Evolutionary conservation across 768 basidiomycete genomes (phyloP).

Genomic region (Mycena floridula): DNA sequence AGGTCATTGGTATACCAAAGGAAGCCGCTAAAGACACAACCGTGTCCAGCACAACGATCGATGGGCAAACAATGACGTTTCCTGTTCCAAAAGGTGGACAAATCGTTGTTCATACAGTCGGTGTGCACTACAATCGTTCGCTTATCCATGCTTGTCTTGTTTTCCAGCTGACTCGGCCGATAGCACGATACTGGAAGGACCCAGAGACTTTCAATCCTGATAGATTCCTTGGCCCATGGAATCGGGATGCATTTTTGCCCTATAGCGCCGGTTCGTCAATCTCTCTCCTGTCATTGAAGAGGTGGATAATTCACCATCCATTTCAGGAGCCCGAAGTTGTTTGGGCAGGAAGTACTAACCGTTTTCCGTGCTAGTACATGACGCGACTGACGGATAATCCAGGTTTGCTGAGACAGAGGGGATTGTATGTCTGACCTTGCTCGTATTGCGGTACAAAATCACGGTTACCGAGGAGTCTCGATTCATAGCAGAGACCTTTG

Average conservation of each 20-base stretch:
- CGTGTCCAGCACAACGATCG: conserved; percentile 24
- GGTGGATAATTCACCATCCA: too few species aligned
- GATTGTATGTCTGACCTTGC: conserved; percentile 42
- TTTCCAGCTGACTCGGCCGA: too few species aligned
- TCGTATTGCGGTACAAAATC: conserved; percentile 41
- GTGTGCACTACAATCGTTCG: conserved; percentile 45
- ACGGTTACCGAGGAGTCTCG: conserved; percentile 45
- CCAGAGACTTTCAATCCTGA: conserved; percentile 38
- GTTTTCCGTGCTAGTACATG: neutral
- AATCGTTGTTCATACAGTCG: conserved; percentile 30
- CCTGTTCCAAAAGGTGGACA: conserved; percentile 36
- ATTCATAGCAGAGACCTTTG: conserved; percentile 40
- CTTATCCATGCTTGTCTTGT: neutral
- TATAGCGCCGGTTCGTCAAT: conserved; percentile 35
- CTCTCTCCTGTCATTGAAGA: neutral
- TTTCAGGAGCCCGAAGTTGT: conserved; percentile 39
- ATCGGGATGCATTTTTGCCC: conserved; percentile 47
- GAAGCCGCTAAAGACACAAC: conserved; percentile 38
- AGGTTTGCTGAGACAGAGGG: conserved; percentile 43
- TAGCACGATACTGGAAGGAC: conserved; percentile 50
- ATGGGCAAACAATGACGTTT: conserved; percentile 32
- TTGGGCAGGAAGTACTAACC: conserved; percentile 31
- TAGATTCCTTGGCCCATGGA: conserved; percentile 40
- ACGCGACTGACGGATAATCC: neutral
- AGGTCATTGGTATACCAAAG: conserved; percentile 36